Base-by-base conservation (phyloP, 2,329 filamentous ascomycete species). In the Phialophora expanda region DNA sequence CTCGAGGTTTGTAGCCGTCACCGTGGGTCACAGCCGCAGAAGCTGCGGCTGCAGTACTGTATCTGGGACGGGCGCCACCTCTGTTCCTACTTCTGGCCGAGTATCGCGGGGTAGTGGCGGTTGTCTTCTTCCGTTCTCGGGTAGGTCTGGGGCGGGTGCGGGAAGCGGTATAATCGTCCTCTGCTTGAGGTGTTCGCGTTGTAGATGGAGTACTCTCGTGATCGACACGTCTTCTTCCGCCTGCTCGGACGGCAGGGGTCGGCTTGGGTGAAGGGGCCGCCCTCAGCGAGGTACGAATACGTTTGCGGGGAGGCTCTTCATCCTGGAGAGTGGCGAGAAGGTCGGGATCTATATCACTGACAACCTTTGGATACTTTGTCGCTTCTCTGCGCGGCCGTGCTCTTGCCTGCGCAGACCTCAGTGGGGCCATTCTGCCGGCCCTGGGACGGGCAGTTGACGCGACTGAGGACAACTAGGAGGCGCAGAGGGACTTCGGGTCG, bases 1-100 rank as follows among this genome's bases (percentile, higher is more conserved):
- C 95, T 74, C 95, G 86, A 34, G 95, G 95, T 77, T 99, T 99
- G 80, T 98, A 98, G 58, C 94, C 93, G 81, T 98, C 95, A 73
- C 89, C 93, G 75, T 97, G 93, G 72, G 92, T 91, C 66, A 95
- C 90, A 3, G 91, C 90, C 5, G 92, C 93, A 58, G 93, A 92
- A 26, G 93, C 91, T 30, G 93, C 93, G 12, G 94, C 92, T 32
- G 87, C 92, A 54, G 91, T 94, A 73, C 90, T 92, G 78, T 91
- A 96, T 70, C 91, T 86, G 76, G 91, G 90, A 73, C 84, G 83
- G 30, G 70, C 53, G 46, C 63, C 59, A 26, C 65, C 66, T 53
- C 68, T 66, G 20, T 66, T 69, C 51, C 67, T 67, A 44, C 68
- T 70, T 50, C 68, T 69, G 41, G 70, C 67, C n/a, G 68, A 70